Base-by-base conservation (phyloP, 805 yeast species). In the Priceomyces medius region DNA sequence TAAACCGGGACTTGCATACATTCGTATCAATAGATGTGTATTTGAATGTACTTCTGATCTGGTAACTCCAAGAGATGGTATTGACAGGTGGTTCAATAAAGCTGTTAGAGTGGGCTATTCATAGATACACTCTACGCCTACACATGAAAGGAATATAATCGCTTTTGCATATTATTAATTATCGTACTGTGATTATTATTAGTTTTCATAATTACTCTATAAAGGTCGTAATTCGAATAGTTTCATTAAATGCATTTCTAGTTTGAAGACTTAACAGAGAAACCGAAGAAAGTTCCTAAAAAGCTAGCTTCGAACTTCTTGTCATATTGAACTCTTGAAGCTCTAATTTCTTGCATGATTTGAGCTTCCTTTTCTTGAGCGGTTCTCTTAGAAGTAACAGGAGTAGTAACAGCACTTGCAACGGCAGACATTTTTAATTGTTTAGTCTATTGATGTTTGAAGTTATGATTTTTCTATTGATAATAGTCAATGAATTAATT, bases 11-110 rank as follows among this genome's bases (percentile, higher is more conserved):
- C 48, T 80, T 23, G 38, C 52, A 37, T 78, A 74, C 47, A 63
- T 79, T 14, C 65, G 77, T 44, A 69, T 80, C 29, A 76, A 78
- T 53, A 61, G 63, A 24, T 73, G 77, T 47, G 50, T 79, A 12
- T 80, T 79, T 58, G 75, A 74, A 46, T 56, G 63, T 44, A 41
- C 41, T 2, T 51, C 47, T 2, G 43, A 39, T 0, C 59, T 54
- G 7, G 60, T 62, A 0, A 49, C 47, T 23, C 81, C 83, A 0
- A 61, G 76, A 35, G 72, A 72, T 42, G 74, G 73, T 1, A 58
- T 76, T 6, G 73, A 71, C 38, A 49, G 61, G 12, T 74, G 82
- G 80, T 77, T 78, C 49, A 66, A 68, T 6, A 44, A 48, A 2
- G 49, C 50, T 6, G 72, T 68, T 3, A 44, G 71, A 34, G 67